phyloP scores from a whole-genome alignment of 2,329 filamentous ascomycete genomes.

The Cephalotrichum gorgonifer region DNA sequence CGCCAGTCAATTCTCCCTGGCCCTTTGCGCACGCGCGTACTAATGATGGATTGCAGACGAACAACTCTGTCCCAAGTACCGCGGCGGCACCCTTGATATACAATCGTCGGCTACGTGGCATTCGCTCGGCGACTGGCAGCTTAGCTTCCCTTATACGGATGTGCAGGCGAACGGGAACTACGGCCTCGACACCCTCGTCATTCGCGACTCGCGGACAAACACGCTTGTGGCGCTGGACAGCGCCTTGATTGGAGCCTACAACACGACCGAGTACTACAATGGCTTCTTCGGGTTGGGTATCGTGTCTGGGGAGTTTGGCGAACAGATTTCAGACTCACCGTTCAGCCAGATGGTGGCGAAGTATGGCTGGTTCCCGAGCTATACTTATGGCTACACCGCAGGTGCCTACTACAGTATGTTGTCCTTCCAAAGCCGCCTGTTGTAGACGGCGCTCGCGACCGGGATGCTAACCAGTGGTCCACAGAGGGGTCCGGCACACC shows the following conservation, averaged over 20 bases:
- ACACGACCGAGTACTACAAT: slow-evolving; percentile 43
- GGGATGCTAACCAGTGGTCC: not conserved
- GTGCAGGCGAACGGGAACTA: slow-evolving; percentile 53
- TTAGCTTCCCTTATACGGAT: slow-evolving; percentile 49
- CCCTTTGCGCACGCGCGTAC: not conserved
- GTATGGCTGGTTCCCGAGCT: slow-evolving; percentile 53
- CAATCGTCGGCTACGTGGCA: slow-evolving; percentile 46
- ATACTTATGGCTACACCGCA: slow-evolving; percentile 67
- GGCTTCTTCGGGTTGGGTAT: slow-evolving; percentile 49
- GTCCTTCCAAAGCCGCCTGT: not conserved
- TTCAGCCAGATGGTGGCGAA: slow-evolving; percentile 48
- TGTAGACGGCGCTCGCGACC: not conserved
- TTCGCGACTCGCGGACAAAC: slow-evolving; percentile 26
- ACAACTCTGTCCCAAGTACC: slow-evolving; percentile 39
- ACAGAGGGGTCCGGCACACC: slow-evolving; percentile 31
- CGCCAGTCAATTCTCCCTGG: no score
- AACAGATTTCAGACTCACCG: slow-evolving; percentile 36
- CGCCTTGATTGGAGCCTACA: slow-evolving; percentile 40
- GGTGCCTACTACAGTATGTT: slow-evolving; percentile 59
- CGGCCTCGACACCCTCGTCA: slow-evolving; percentile 40
- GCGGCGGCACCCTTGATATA: slow-evolving; percentile 49
- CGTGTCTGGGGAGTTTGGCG: slow-evolving; percentile 39
- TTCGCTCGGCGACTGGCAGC: slow-evolving; percentile 46
- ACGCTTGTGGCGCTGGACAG: slow-evolving; percentile 29
- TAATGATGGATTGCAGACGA: slow-evolving; percentile 25